Conservation (phyloP, 2,329 filamentous ascomycete genomes). For the Periconia sp. region DNA sequence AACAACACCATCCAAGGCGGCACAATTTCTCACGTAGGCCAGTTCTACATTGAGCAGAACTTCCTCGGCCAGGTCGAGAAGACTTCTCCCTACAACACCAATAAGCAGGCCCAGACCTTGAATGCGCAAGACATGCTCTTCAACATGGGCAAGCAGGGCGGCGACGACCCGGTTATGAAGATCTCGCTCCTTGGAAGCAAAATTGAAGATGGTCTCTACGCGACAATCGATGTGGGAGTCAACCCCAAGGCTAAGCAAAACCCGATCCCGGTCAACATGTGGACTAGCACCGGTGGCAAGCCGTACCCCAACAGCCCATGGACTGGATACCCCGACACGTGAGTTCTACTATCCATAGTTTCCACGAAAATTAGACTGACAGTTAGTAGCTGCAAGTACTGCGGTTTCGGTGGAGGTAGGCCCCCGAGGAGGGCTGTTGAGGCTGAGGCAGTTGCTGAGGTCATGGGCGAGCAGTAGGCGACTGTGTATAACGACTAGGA, state of each 20-base stretch:
- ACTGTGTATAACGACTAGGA: too few species aligned
- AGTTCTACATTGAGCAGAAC: slow-evolving; percentile 69
- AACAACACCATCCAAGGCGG: slow-evolving; percentile 61
- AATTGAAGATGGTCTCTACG: slow-evolving; percentile 38
- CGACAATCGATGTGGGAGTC: slow-evolving; percentile 39
- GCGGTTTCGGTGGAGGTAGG: slow-evolving; percentile 17
- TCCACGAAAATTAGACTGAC: neutral
- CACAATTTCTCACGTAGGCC: slow-evolving; percentile 65
- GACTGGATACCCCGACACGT: slow-evolving; percentile 35
- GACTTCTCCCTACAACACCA: slow-evolving; percentile 52
- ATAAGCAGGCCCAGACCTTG: slow-evolving; percentile 51
- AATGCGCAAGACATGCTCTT: slow-evolving; percentile 61
- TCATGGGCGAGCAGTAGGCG: too few species aligned
- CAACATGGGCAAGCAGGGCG: slow-evolving; percentile 53
- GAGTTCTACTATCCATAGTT: neutral
- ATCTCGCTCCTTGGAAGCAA: slow-evolving; percentile 61
- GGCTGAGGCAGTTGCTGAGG: too few species aligned
- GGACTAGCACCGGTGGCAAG: slow-evolving; percentile 34
- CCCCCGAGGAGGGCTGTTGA: slow-evolving; percentile 23
- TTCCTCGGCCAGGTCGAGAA: slow-evolving; percentile 60
- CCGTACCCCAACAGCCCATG: slow-evolving; percentile 30
- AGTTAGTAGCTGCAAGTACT: slow-evolving; percentile 20
- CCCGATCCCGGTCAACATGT: slow-evolving; percentile 36
- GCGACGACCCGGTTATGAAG: slow-evolving; percentile 62
- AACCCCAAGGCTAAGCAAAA: slow-evolving; percentile 34